Evolutionary conservation across 805 yeast genomes (phyloP).

Genomic region (Kodamaea fukazawae): DNA sequence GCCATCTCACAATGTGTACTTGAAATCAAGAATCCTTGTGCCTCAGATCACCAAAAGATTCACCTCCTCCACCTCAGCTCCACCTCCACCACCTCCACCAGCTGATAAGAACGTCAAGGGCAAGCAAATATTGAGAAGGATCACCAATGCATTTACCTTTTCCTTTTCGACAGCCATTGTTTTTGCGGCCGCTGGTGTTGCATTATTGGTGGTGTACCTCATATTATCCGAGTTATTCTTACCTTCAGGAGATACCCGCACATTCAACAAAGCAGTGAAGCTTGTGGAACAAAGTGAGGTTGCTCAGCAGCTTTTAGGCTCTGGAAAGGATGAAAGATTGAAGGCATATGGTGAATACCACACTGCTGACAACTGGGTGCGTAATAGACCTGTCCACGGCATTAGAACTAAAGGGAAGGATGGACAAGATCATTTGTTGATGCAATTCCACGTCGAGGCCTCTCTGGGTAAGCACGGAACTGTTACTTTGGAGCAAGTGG

Average conservation of each 20-base stretch:
- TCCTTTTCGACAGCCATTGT: constrained; percentile 60
- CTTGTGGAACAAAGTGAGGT: constrained; percentile 65
- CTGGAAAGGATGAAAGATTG: constrained; percentile 55
- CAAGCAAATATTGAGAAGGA: constrained; percentile 40
- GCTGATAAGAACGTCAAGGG: constrained; percentile 40
- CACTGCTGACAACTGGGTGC: constrained; percentile 73
- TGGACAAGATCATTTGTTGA: constrained; percentile 75
- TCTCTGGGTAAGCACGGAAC: constrained; percentile 57
- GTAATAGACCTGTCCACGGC: constrained; percentile 81
- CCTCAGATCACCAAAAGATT: constrained; percentile 7
- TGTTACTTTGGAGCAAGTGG: constrained; percentile 79
- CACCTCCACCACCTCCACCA: constrained; percentile 38
- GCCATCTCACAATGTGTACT: no score
- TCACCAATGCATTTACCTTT: constrained; percentile 60
- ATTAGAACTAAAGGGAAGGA: constrained; percentile 63
- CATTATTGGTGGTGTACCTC: constrained; percentile 67
- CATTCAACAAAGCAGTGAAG: constrained; percentile 82
- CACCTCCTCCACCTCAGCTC: constrained; percentile 16
- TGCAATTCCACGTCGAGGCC: constrained; percentile 87
- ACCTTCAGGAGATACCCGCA: constrained; percentile 88
- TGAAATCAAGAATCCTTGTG: not conserved
- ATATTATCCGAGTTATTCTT: constrained; percentile 76
- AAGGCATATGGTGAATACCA: constrained; percentile 77
- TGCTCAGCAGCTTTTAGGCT: constrained; percentile 56
- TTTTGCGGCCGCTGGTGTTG: constrained; percentile 65